Conservation (phyloP, 2,329 filamentous ascomycete genomes). For the Neonectria coccinea region DNA sequence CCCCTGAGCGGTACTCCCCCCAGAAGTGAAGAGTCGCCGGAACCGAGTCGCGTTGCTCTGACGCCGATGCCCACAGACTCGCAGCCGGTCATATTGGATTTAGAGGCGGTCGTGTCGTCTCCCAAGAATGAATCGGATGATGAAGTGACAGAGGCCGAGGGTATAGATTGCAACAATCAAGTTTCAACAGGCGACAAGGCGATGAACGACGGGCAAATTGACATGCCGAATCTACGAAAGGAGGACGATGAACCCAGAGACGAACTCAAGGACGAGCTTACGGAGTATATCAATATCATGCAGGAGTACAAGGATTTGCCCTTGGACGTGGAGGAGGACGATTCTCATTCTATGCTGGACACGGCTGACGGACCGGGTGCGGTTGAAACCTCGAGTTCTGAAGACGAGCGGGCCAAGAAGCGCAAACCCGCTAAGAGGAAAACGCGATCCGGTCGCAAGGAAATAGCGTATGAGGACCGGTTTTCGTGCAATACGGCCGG, state of each 20-base stretch:
- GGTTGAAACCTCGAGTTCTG: slow-evolving; percentile 35
- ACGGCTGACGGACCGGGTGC: slow-evolving; percentile 31
- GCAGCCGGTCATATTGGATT: slow-evolving; percentile 44
- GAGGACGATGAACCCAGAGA: slow-evolving; percentile 52
- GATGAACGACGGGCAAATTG: not conserved
- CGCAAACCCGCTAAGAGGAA: slow-evolving; percentile 35
- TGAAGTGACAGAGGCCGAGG: not conserved
- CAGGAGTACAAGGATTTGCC: slow-evolving; percentile 70
- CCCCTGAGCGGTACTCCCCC: slow-evolving; percentile 53
- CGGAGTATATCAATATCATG: slow-evolving; percentile 72
- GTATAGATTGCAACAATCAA: slow-evolving; percentile 5
- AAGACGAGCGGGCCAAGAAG: slow-evolving; percentile 37
- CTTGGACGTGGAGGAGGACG: slow-evolving; percentile 63
- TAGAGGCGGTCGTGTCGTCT: slow-evolving; percentile 26
- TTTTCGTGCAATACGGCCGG: slow-evolving; percentile 69
- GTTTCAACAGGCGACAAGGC: not conserved
- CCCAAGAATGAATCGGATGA: slow-evolving; percentile 1
- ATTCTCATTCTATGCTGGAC: slow-evolving; percentile 47
- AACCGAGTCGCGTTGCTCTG: slow-evolving; percentile 33
- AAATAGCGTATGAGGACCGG: slow-evolving; percentile 56
- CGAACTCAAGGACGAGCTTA: slow-evolving; percentile 66
- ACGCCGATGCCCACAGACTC: slow-evolving; percentile 40
- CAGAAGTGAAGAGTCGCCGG: slow-evolving; percentile 50
- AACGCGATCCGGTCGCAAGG: slow-evolving; percentile 44
- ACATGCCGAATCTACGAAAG: not conserved